phyloP scores from a whole-genome alignment of 352 stramenopile species.

The Phytophthora pini region DNA sequence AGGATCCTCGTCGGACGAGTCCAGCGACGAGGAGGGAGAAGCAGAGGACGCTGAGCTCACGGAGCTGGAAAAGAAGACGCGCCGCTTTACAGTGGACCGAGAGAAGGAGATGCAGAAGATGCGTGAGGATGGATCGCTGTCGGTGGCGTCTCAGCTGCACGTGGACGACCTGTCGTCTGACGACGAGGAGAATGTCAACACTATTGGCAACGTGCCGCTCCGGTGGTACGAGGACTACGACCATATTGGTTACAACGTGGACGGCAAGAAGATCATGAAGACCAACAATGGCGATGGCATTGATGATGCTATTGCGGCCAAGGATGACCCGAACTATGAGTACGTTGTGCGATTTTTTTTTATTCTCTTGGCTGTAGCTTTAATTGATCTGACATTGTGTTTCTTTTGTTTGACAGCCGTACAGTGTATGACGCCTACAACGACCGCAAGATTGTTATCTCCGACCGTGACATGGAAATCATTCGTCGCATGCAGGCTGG shows the following conservation, averaged over 20 bases:
- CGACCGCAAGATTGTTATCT: constrained; percentile 97
- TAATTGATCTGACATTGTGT: constrained; percentile 19
- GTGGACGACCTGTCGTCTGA: constrained; percentile 99
- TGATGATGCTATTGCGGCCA: constrained; percentile 86
- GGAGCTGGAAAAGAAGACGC: constrained; percentile 86
- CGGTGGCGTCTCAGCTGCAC: constrained; percentile 92
- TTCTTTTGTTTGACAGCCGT: constrained; percentile 51
- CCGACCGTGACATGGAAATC: constrained; percentile 97
- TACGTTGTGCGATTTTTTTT: constrained; percentile 38
- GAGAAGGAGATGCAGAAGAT: constrained; percentile 85
- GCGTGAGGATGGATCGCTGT: constrained; percentile 85
- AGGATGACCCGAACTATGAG: constrained; percentile 94
- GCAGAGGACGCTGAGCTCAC: constrained; percentile 76
- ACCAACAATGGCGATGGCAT: constrained; percentile 91
- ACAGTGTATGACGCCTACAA: constrained; percentile 99
- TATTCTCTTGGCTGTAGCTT: background rate
- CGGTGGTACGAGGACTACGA: constrained; percentile 99
- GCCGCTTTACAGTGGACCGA: constrained; percentile 70
- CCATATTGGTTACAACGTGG: constrained; percentile 99
- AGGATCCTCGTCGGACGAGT: constrained; percentile 82
- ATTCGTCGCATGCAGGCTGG: constrained; percentile 97
- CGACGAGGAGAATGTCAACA: constrained; percentile 97
- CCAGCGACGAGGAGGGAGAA: constrained; percentile 68
- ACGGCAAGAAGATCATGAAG: constrained; percentile 97
- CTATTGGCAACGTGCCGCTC: constrained; percentile 98